Evolutionary conservation across 345 rosid genomes (phyloP), one percentile per base, ranked within the genome.

Genomic region (Sonneratia alba): DNA sequence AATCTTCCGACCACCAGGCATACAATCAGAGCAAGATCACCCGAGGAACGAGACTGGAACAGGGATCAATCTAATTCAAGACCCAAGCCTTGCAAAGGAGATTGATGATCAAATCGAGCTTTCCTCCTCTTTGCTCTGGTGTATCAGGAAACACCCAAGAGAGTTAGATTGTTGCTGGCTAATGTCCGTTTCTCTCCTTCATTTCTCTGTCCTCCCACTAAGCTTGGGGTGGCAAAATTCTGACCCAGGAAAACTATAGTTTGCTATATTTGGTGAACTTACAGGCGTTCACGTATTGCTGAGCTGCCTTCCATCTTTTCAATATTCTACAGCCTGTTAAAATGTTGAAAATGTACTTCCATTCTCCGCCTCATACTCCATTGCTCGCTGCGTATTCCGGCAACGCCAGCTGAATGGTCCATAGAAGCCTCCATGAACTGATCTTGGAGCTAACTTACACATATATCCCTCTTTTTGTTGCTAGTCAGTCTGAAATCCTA

Each of bases 31-130:
- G 27, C 9, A 62, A 4, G 32, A 27, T 27, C 32, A 27, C 32
- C 66, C 66, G 7, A 24, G 12, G 37, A 62, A 53, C 38, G 13
- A 57, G 63, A 57, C 9, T 22, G 63, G n/a, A 57, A 24, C 66
- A 24, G 21, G 22, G 34, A 57, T 11, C 5, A 57, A 57, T 6
- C 27, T n/a, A 11, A 62, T 62, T 37, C 42, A 53, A 42, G 59
- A 47, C 5, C 13, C 14, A 47, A 36, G 59, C 80, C 76, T 73
- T 55, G 73, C 78, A 82, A 75, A 81, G 81, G 74, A 77, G 84
- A 79, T 42, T 42, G 45, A 42, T 42, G 74, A 77, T 85, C 84
- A 80, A 79, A 79, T 15, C 38, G n/a, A 5, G 32, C 19, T 53
- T 59, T 59, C 3, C 2, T 24, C 64, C 34, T 4, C n/a, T 53